Percentiles rank a stretch among this genome's conserved stretches.
phyloP scores from a whole-genome alignment of 2,329 filamentous ascomycete genomes.

The Fusarium beomiforme region DNA sequence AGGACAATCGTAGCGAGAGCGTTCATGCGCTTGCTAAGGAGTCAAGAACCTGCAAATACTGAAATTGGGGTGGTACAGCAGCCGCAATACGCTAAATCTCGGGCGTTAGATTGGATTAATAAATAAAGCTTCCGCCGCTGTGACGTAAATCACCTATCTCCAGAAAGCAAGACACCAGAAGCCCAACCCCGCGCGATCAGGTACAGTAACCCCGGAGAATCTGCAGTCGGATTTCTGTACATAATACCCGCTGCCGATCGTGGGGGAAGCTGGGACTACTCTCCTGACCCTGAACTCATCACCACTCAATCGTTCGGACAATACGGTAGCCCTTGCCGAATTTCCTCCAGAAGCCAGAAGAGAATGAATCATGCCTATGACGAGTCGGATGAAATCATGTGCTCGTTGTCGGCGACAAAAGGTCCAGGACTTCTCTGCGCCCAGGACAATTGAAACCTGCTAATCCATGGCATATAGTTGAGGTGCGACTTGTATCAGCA shows the following conservation, averaged over 20 bases:
- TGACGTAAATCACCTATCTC: background rate
- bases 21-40: no score
- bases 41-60: no score
- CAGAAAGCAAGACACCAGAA: background rate
- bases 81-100: no score
- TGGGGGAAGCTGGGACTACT: background rate
- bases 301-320: background rate
- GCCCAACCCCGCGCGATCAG: background rate
- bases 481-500: background rate
- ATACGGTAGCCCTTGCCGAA: background rate
- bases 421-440: background rate
- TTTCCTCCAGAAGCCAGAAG: background rate
- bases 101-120: background rate
- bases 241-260: background rate
- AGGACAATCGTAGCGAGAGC: no score
- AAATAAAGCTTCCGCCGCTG: background rate
- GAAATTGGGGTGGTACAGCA: no score
- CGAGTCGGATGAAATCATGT: constrained; percentile 1
- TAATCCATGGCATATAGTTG: background rate
- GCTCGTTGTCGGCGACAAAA: constrained; percentile 3
- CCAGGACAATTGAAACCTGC: background rate
- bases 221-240: background rate
- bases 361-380: background rate
- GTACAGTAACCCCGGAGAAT: background rate
- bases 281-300: background rate